Evolutionary conservation across 352 stramenopile species (phyloP).

Genomic region (Pythium diclinum): DNA sequence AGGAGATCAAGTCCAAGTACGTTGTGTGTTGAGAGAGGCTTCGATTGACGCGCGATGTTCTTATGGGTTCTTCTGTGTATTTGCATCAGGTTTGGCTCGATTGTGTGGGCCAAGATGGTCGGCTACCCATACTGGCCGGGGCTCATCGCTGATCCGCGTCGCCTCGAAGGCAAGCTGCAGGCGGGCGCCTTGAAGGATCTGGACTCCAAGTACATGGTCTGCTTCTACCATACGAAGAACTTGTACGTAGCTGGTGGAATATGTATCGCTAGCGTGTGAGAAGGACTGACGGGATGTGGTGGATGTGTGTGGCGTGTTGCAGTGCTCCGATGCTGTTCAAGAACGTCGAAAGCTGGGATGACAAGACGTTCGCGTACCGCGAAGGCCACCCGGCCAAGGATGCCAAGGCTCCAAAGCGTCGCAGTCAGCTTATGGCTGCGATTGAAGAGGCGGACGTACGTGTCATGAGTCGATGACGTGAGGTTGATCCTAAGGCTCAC

Average conservation of each 20-base stretch:
- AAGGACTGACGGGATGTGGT: background rate
- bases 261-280: too few species aligned
- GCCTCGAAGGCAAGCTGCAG: slow-evolving; percentile 47
- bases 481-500: background rate
- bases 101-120: slow-evolving; percentile 82
- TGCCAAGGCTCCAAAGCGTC: slow-evolving; percentile 71
- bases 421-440: slow-evolving; percentile 55
- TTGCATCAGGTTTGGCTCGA: slow-evolving; percentile 54
- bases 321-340: slow-evolving; percentile 60
- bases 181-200: slow-evolving; percentile 47
- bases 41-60: background rate
- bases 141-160: slow-evolving; percentile 62
- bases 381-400: slow-evolving; percentile 61
- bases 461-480: background rate
- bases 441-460: slow-evolving; percentile 69
- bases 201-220: slow-evolving; percentile 69
- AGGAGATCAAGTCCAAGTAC: slow-evolving; percentile 58
- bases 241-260: slow-evolving; percentile 37
- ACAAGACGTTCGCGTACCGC: slow-evolving; percentile 64
- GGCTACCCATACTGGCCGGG: slow-evolving; percentile 81
- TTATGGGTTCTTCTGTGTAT: background rate
- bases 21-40: slow-evolving; percentile 2
- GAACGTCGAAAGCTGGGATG: slow-evolving; percentile 69
- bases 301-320: slow-evolving; percentile 1
- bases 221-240: slow-evolving; percentile 78